Percentiles rank a stretch among this genome's conserved stretches.
Evolutionary conservation across 169 alveolate species (phyloP).

Genomic region (Babesia bovis): DNA sequence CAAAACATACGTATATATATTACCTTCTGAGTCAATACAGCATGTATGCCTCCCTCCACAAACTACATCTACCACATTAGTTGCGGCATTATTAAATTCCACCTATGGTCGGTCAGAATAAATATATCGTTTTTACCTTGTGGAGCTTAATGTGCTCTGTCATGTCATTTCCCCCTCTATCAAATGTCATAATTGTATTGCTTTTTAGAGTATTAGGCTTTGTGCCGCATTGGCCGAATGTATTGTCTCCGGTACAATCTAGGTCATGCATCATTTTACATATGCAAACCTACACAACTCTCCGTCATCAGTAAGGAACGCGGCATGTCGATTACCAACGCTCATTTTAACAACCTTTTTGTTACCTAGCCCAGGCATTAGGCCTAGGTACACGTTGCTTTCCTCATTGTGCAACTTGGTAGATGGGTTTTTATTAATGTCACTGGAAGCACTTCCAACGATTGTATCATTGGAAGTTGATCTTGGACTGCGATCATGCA

Average conservation of each 20-base stretch:
- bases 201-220: constrained; percentile 31
- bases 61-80: constrained; percentile 31
- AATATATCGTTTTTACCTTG: not conserved
- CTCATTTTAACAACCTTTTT: constrained; percentile 45
- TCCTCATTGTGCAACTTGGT: not conserved
- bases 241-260: constrained; percentile 62
- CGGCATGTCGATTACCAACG: constrained; percentile 60
- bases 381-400: not conserved
- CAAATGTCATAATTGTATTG: constrained; percentile 21
- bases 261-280: not conserved
- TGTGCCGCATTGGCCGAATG: constrained; percentile 60
- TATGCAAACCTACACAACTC: constrained; percentile 18
- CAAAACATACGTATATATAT: constrained; percentile 52
- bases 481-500: not conserved
- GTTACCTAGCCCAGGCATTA: not conserved
- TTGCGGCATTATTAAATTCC: constrained; percentile 34
- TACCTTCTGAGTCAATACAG: constrained; percentile 51
- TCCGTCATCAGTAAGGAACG: constrained; percentile 58
- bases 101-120: constrained; percentile 13
- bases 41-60: constrained; percentile 64
- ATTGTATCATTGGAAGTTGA: not conserved
- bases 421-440: not conserved
- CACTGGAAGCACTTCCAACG: not conserved
- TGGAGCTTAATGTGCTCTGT: constrained; percentile 14
- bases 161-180: not conserved